phyloP scores from a whole-genome alignment of 768 basidiomycete species.

The Mycena rosella region DNA sequence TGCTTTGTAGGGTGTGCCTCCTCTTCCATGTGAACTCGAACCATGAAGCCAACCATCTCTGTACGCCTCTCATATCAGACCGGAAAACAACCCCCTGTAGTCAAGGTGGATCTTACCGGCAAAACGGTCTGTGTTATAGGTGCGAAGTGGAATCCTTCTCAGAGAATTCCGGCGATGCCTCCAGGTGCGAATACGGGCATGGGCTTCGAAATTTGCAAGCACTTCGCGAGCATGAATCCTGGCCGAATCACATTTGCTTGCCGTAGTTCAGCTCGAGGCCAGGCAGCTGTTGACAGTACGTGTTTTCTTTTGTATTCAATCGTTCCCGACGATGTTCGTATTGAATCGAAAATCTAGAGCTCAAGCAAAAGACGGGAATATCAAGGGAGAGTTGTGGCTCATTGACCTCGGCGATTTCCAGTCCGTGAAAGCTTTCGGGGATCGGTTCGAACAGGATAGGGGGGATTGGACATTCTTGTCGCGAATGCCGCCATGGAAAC shows the following conservation, averaged over 20 bases:
- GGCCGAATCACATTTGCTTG: slow-evolving; percentile 44
- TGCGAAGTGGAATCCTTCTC: not conserved
- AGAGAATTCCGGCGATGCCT: no score
- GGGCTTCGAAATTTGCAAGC: slow-evolving; percentile 46
- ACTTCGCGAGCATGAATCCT: slow-evolving; percentile 47
- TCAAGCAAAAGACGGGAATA: slow-evolving; percentile 39
- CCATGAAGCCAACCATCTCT: no score
- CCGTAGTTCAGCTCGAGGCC: slow-evolving; percentile 44
- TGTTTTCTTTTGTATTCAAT: not conserved
- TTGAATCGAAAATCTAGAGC: slow-evolving; percentile 28
- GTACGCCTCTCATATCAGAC: no score
- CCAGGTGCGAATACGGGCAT: slow-evolving; percentile 39
- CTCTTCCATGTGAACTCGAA: no score
- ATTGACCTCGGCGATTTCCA: slow-evolving; percentile 50
- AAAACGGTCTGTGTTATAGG: slow-evolving; percentile 18
- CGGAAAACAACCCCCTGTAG: not conserved
- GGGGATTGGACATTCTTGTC: slow-evolving; percentile 46
- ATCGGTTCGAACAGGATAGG: slow-evolving; percentile 43
- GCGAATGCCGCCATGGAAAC: slow-evolving; percentile 45
- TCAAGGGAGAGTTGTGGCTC: slow-evolving; percentile 46
- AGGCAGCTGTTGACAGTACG: slow-evolving; percentile 39
- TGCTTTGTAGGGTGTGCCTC: no score
- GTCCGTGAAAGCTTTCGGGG: slow-evolving; percentile 48
- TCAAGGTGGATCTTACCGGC: slow-evolving; percentile 8
- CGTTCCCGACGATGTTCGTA: not conserved